Evolutionary conservation across 352 stramenopile genomes (phyloP), one percentile per base, ranked within the genome.

Genomic region (Globisporangium spiculum): DNA sequence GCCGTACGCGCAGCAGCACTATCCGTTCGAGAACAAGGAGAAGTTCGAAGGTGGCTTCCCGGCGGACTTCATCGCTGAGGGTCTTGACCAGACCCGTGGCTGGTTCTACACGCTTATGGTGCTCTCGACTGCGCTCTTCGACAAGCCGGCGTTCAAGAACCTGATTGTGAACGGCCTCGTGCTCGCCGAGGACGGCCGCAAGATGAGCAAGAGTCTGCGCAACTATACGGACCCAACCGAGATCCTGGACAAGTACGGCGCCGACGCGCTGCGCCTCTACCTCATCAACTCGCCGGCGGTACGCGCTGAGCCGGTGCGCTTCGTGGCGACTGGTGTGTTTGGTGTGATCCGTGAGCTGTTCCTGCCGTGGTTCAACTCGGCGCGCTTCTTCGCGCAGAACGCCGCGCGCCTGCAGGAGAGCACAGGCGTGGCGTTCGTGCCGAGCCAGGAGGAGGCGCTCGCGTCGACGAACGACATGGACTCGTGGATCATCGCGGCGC

Each of bases 51-150:
- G 90, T 0, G 89, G 88, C 60, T 99, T 99, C 77, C 98, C 98
- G 0, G 98, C 98, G 20, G 97, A 99, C 75, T 99, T 99, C 65
- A 98, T 99, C 72, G 98, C 98, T 26, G 98, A 99, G 83, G 98
- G 98, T 24, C 90, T 99, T 16, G 98, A 99, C 82, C 98, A 99
- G 81, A 99, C 98, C 14, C 95, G 98, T 76, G 98, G 98, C 48
- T 99, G 98, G 98, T 99, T 99, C 85, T 99, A 99, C 84, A 99
- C 98, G 10, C 85, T 99, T 6, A 99, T 99, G 97, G 97, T 99
- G 41, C 84, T 99, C 18, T 98, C 96, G 6, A 99, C 98, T 30
- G 97, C 97, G 24, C 87, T 99, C 6, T 99, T 99, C 74, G 97
- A 99, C 81, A 97, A 99, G 77, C 98, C 98, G 7, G 96, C 98